These are phyloP conservation scores for Stagonosporopsis cucurbitacearum DNA, from an alignment of 2,329 filamentous ascomycete genomes.

Conservation along the genomic window DNA sequence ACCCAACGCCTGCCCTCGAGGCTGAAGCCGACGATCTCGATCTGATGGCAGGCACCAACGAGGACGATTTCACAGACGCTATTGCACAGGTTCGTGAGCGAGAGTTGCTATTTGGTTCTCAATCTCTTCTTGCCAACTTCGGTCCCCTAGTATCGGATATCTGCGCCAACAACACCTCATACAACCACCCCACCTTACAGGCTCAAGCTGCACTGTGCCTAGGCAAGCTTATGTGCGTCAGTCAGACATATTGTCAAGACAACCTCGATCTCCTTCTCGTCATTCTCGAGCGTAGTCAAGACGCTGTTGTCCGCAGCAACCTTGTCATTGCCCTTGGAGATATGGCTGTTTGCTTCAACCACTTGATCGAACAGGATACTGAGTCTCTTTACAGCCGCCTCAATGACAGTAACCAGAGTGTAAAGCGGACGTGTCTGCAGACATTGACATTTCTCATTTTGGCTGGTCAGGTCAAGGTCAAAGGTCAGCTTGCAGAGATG, in stretches of 20 bases:
- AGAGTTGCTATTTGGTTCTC: constrained; percentile 81
- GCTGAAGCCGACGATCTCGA: constrained; percentile 85
- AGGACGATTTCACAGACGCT: constrained; percentile 89
- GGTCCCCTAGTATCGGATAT: constrained; percentile 92
- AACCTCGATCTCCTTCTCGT: constrained; percentile 95
- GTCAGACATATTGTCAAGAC: constrained; percentile 91
- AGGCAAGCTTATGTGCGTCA: constrained; percentile 98
- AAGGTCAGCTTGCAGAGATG: constrained; percentile 98
- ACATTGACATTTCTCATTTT: constrained; percentile 96
- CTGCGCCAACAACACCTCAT: constrained; percentile 87
- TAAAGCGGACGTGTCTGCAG: constrained; percentile 98
- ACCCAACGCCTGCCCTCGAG: constrained; percentile 58
- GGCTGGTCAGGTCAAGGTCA: constrained; percentile 98
- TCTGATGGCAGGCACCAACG: constrained; percentile 93
- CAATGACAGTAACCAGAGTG: constrained; percentile 84
- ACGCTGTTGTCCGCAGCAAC: constrained; percentile 92
- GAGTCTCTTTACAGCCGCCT: constrained; percentile 95
- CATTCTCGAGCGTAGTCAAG: constrained; percentile 92
- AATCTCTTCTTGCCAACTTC: constrained; percentile 86
- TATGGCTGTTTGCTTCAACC: constrained; percentile 99
- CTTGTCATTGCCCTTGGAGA: constrained; percentile 96
- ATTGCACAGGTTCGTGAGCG: constrained; percentile 85
- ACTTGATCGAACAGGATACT: constrained; percentile 98
- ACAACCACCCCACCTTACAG: constrained; percentile 88
- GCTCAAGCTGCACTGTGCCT: constrained; percentile 92